A percentile compares a stretch with the other conserved stretches of the same genome.
Conservation (phyloP, 345 rosid genomes). For the Eutrema japonicum region DNA sequence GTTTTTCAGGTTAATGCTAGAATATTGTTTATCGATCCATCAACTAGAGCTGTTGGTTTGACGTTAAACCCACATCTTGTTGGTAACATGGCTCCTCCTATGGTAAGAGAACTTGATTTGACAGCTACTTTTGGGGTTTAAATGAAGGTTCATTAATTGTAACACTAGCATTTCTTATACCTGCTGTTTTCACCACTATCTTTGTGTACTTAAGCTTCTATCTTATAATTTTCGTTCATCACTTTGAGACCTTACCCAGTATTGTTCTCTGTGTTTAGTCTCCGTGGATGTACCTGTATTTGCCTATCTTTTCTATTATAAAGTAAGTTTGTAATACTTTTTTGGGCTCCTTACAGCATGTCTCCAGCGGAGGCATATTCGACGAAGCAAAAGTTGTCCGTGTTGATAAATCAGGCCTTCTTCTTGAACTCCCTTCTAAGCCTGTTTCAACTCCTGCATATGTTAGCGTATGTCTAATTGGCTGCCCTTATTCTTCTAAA, state of each 20-base stretch:
- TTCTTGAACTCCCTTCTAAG: slow-evolving; percentile 80
- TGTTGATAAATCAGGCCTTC: slow-evolving; percentile 83
- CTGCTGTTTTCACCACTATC: slow-evolving; percentile 7
- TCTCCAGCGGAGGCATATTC: slow-evolving; percentile 71
- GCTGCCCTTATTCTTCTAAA: slow-evolving; percentile 21
- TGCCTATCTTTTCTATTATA: slow-evolving; percentile 6
- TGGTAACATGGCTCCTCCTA: slow-evolving; percentile 73
- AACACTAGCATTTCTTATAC: slow-evolving; percentile 7
- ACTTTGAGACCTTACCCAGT: slow-evolving; percentile 19
- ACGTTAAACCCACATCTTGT: slow-evolving; percentile 86
- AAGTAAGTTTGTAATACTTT: slow-evolving; percentile 10
- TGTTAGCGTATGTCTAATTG: slow-evolving; percentile 66
- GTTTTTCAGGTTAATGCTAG: slow-evolving; percentile 82
- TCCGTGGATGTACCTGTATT: slow-evolving; percentile 15
- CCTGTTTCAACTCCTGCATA: slow-evolving; percentile 73
- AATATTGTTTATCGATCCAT: slow-evolving; percentile 86
- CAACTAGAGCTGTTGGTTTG: slow-evolving; percentile 93
- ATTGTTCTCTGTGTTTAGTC: slow-evolving; percentile 19
- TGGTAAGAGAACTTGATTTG: slow-evolving; percentile 55
- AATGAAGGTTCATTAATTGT: background rate
- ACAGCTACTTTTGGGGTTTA: slow-evolving; percentile 4
- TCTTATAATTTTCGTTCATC: slow-evolving; percentile 20
- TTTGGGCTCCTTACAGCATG: slow-evolving; percentile 60
- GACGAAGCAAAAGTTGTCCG: slow-evolving; percentile 84
- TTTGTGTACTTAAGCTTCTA: background rate